phyloP scores from a whole-genome alignment of 306 rosid species.

The Prunus davidiana region DNA sequence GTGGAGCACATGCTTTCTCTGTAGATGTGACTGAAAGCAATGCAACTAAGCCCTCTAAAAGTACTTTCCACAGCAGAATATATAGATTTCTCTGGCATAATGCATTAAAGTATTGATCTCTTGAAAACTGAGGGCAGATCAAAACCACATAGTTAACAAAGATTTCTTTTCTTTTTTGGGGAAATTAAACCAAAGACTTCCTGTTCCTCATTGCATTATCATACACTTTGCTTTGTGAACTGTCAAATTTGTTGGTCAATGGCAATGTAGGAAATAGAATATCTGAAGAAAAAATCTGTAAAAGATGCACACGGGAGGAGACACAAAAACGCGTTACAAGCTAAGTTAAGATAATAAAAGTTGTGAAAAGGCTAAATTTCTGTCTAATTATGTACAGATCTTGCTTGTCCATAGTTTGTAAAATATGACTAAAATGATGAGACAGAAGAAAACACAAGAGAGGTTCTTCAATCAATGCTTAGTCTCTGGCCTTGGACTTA shows the following conservation, averaged over 20 bases:
- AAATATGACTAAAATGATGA: too few species aligned
- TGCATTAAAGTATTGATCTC: background rate
- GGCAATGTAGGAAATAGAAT: background rate
- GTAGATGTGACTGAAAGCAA: background rate
- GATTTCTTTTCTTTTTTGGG: background rate
- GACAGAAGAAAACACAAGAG: too few species aligned
- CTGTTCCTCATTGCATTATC: background rate
- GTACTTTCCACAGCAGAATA: background rate
- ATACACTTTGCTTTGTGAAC: background rate
- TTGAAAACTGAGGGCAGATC: background rate
- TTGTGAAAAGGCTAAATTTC: background rate
- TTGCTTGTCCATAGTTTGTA: too few species aligned
- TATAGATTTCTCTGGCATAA: background rate
- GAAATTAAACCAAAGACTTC: background rate
- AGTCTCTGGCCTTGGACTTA: too few species aligned
- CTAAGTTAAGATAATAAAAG: background rate
- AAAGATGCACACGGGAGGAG: background rate
- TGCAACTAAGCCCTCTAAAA: background rate
- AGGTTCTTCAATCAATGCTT: too few species aligned
- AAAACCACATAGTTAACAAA: background rate
- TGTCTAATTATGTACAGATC: background rate
- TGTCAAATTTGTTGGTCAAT: background rate
- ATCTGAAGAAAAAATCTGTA: background rate
- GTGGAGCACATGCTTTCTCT: constrained; percentile 6
- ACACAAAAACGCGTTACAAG: background rate